Evolutionary conservation across 208 protist genomes (phyloP).

Genomic region (Phytomonas sp.): DNA sequence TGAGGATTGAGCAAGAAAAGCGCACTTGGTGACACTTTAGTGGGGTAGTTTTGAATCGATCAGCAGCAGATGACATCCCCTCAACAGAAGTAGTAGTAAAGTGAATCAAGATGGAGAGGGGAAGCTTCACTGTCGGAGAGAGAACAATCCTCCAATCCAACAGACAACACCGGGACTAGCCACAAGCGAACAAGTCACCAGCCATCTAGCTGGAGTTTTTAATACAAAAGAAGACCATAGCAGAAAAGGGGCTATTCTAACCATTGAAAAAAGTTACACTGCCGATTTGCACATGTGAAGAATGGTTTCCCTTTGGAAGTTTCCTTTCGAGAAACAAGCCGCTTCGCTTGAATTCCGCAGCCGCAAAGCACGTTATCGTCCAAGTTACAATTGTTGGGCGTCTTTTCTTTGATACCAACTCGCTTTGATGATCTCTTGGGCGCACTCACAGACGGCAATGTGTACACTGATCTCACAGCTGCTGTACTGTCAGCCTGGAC

Average conservation of each 20-base stretch:
- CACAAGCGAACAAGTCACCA: constrained; percentile 7
- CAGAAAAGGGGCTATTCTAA: constrained; percentile 23
- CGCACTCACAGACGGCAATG: constrained; percentile 32
- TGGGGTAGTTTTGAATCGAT: not conserved
- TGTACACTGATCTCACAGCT: constrained; percentile 22
- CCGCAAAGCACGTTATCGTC: constrained; percentile 26
- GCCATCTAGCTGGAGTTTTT: not conserved
- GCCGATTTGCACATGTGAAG: constrained; percentile 49
- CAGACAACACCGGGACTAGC: not conserved
- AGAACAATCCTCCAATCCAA: not conserved
- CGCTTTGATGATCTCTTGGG: not conserved
- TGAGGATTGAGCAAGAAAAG: not conserved
- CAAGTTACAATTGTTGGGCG: not conserved
- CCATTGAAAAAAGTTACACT: constrained; percentile 83
- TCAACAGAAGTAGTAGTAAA: not conserved
- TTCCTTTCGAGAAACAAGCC: constrained; percentile 69
- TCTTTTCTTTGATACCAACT: constrained; percentile 1
- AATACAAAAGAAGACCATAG: constrained; percentile 2
- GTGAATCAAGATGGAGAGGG: not conserved
- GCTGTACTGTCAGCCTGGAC: not conserved
- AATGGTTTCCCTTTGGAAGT: constrained; percentile 60
- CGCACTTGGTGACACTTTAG: not conserved
- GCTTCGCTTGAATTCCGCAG: constrained; percentile 54
- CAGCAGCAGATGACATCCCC: not conserved
- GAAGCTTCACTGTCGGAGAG: not conserved